Evolutionary conservation across 495 filamentous ascomycete genomes (phyloP), one percentile per base, ranked within the genome.

Genomic region (Podospora bellae-mahoneyi): DNA sequence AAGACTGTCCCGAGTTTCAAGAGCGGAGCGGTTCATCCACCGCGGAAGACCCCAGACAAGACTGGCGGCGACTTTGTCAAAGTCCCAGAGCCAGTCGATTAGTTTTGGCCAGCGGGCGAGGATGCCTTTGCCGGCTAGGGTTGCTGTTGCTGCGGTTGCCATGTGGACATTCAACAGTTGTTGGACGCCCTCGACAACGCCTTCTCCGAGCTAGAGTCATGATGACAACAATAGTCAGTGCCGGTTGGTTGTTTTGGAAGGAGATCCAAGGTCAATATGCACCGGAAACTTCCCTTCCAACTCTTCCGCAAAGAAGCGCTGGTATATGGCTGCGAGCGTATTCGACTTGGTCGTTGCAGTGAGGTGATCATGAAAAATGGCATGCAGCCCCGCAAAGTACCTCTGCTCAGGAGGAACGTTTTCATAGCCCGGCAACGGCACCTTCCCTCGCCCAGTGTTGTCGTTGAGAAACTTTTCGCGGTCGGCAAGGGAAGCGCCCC

Each of bases 11-110:
- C 69, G 70, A 9, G 54, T 48, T 9, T 30, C 58, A 19, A 84
- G 64, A 86, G 76, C 1, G 82, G 86, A 7, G 84, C 87, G 32
- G 82, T 85, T 86, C 85, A 91, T 7, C 88, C 88, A 60, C 84
- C 86, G 66, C 18, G 74, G 70, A 2, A 69, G 30, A 2, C 72
- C 71, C 28, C 55, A 70, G 5, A 67, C 19, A 1, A 74, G 64
- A n/a, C 48, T 26, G 4, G 34, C 48, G 16, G 67, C 64, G 28
- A 67, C 30, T 18, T 54, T 48, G 39, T 76, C 72, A 20, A 68
- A 76, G 0, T 69, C 55, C 76, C 77, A 44, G 30, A 39, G 76
- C 39, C 75, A 59, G 16, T 56, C 62, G 26, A 73, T 64, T 0
- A 76, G 54, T 3, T 53, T 60, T 2, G 76, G 74, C 64, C 68